Evolutionary conservation across 2,329 filamentous ascomycete species (phyloP).

Genomic region (Metarhizium humberi): DNA sequence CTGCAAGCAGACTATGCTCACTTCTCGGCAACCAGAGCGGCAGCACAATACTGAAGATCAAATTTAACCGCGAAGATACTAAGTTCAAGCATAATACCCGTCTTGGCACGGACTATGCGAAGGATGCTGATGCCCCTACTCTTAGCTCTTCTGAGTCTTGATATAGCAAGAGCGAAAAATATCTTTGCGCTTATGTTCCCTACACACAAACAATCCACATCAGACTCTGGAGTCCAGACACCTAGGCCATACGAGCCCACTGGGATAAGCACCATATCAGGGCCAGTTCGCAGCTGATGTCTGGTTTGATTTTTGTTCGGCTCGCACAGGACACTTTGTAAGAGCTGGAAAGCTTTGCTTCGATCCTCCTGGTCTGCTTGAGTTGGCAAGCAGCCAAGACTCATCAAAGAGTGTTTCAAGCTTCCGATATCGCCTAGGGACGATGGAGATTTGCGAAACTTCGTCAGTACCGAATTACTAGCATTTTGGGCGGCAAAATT

Average conservation of each 20-base stretch:
- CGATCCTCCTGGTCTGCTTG: conserved; percentile 27
- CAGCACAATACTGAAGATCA: conserved; percentile 59
- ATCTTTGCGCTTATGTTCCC: conserved; percentile 50
- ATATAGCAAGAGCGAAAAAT: conserved; percentile 50
- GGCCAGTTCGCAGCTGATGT: conserved; percentile 10
- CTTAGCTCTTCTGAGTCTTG: conserved; percentile 39
- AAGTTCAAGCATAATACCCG: conserved; percentile 56
- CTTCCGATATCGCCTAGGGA: too few relatives aligned
- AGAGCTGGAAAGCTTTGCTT: conserved; percentile 32
- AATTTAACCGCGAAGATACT: conserved; percentile 47
- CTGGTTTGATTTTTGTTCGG: conserved; percentile 9
- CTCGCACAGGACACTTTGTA: conserved; percentile 34
- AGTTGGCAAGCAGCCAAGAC: conserved; percentile 30
- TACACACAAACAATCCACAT: conserved; percentile 58
- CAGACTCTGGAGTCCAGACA: conserved; percentile 50
- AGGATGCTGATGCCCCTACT: conserved; percentile 36
- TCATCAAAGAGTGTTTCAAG: conserved; percentile 23
- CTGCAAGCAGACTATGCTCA: conserved; percentile 10
- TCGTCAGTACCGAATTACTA: conserved; percentile 14
- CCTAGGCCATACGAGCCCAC: conserved; percentile 25
- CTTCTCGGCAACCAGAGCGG: conserved; percentile 43
- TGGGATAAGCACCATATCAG: conserved; percentile 36
- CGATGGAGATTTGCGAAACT: conserved; percentile 10
- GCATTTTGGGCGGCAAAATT: background rate
- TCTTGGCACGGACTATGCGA: conserved; percentile 46